Conservation (phyloP, 2,329 filamentous ascomycete species). For the Fusarium metavorans region DNA sequence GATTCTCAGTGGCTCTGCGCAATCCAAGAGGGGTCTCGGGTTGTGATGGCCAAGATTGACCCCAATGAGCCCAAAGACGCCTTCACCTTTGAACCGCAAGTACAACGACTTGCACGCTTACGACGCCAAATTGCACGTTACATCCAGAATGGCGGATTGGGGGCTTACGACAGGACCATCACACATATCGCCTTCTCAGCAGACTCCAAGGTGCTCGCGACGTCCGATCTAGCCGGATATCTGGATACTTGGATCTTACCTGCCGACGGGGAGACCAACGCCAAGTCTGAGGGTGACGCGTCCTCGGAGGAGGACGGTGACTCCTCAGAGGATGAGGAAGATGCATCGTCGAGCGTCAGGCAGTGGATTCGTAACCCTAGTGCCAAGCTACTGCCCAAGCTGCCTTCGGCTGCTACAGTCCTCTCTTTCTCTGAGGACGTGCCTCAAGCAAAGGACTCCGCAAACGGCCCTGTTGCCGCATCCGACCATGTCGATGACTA, state of each 20-base stretch:
- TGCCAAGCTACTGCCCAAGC: constrained; percentile 75
- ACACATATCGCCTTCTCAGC: constrained; percentile 81
- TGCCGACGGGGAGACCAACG: constrained; percentile 51
- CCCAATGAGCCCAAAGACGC: constrained; percentile 26
- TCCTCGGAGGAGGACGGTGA: constrained; percentile 54
- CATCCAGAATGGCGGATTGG: constrained; percentile 73
- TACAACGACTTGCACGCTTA: constrained; percentile 65
- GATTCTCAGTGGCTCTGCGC: constrained; percentile 77
- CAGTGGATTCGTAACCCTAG: constrained; percentile 82
- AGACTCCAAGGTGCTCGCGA: constrained; percentile 82
- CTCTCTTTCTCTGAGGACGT: constrained; percentile 74
- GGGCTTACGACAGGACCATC: constrained; percentile 82
- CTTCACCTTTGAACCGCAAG: constrained; percentile 46
- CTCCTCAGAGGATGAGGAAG: constrained; percentile 59
- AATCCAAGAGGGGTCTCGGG: constrained; percentile 70
- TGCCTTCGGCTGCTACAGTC: constrained; percentile 73
- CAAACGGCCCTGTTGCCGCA: constrained; percentile 41
- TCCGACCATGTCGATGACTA: constrained; percentile 57
- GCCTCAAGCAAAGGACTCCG: constrained; percentile 46
- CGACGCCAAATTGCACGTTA: constrained; percentile 66
- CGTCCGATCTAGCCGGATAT: constrained; percentile 84
- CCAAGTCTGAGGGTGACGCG: constrained; percentile 50
- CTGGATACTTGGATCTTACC: constrained; percentile 87
- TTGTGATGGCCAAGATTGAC: constrained; percentile 59
- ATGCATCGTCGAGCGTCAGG: constrained; percentile 55